A percentile compares a stretch with the other conserved stretches of the same genome.
Evolutionary conservation across 2,329 filamentous ascomycete species (phyloP).

Genomic region (Penicillium sp.): DNA sequence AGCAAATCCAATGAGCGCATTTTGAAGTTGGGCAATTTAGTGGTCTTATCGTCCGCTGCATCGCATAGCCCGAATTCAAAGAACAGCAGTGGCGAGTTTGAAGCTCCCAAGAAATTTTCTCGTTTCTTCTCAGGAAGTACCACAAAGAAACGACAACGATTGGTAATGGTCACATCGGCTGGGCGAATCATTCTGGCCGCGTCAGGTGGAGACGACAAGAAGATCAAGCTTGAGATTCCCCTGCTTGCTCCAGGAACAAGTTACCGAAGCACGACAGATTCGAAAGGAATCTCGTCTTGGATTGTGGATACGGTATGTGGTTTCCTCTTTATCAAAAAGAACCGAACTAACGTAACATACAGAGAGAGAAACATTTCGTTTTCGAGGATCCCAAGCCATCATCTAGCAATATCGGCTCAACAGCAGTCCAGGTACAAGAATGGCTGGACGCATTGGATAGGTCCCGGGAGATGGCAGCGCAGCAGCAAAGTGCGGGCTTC

Average conservation of each 20-base stretch:
- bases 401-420: constrained; percentile 60
- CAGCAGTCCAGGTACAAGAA: constrained; percentile 73
- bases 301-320: constrained; percentile 85
- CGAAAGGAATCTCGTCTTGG: constrained; percentile 86
- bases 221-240: constrained; percentile 88
- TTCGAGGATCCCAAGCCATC: constrained; percentile 90
- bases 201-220: constrained; percentile 92
- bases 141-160: constrained; percentile 85
- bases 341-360: constrained; percentile 30
- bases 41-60: constrained; percentile 76
- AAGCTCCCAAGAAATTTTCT: constrained; percentile 78
- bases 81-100: constrained; percentile 62
- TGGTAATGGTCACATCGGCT: constrained; percentile 93
- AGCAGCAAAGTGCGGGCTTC: constrained; percentile 65
- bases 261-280: constrained; percentile 77
- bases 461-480: constrained; percentile 78
- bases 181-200: constrained; percentile 87
- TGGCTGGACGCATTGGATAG: constrained; percentile 89
- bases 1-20: constrained; percentile 91
- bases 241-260: constrained; percentile 71
- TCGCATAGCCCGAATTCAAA: constrained; percentile 72
- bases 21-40: constrained; percentile 85
- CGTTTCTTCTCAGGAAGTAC: constrained; percentile 90
- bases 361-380: constrained; percentile 86
- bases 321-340: constrained; percentile 10